Evolutionary conservation across 176 grass and related monocot species (phyloP).

Genomic region (Triticum timopheevii): DNA sequence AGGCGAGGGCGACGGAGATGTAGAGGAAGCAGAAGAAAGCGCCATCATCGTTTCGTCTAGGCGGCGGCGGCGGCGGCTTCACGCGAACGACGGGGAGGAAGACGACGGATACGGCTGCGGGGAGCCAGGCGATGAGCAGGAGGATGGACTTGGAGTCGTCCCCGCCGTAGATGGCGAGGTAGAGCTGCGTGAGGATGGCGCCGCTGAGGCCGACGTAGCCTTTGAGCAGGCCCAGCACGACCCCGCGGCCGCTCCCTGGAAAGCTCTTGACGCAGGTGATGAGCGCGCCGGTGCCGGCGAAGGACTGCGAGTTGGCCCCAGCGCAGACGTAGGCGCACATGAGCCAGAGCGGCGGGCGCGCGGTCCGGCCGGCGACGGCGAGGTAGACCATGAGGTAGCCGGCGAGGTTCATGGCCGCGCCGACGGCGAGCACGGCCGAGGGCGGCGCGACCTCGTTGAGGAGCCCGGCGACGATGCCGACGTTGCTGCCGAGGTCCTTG

Average conservation of each 20-base stretch:
- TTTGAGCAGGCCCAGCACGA: slow-evolving; percentile 55
- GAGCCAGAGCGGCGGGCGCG: slow-evolving; percentile 37
- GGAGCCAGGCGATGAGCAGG: slow-evolving; percentile 29
- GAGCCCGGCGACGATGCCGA: slow-evolving; percentile 51
- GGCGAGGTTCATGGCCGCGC: slow-evolving; percentile 54
- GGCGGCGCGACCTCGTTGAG: slow-evolving; percentile 56
- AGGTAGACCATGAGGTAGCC: slow-evolving; percentile 81
- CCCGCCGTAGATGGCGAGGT: slow-evolving; percentile 53
- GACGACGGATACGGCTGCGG: neutral
- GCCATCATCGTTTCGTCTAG: neutral
- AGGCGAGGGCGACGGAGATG: slow-evolving; percentile 56
- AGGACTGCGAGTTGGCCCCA: slow-evolving; percentile 64
- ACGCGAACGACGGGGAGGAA: slow-evolving; percentile 2
- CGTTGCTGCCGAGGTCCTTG: slow-evolving; percentile 66
- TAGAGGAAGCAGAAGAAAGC: slow-evolving; percentile 65
- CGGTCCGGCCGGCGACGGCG: slow-evolving; percentile 40
- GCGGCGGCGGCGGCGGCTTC: neutral
- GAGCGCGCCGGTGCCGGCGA: slow-evolving; percentile 63
- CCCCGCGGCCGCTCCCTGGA: slow-evolving; percentile 36
- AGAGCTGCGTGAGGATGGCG: slow-evolving; percentile 55
- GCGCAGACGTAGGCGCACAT: slow-evolving; percentile 65
- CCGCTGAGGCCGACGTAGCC: slow-evolving; percentile 53
- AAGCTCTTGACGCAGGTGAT: slow-evolving; percentile 62
- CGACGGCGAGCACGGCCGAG: slow-evolving; percentile 47
- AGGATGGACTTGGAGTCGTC: slow-evolving; percentile 10